These are phyloP conservation scores for Aspergillus glaucus DNA, from an alignment of 2,329 filamentous ascomycete genomes.

Conservation along the genomic window DNA sequence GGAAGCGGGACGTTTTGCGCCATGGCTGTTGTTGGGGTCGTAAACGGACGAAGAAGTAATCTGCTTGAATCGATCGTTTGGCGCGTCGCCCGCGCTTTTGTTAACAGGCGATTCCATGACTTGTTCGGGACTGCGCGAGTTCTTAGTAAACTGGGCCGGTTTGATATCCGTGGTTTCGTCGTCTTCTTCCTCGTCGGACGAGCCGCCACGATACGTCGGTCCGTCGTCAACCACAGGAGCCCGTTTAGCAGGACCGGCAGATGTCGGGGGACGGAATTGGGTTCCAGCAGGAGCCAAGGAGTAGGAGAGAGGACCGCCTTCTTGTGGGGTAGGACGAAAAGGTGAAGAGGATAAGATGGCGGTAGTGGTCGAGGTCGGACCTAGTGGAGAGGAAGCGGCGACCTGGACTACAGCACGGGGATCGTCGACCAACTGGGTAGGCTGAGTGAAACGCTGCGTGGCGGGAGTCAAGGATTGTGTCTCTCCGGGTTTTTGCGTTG, in stretches of 20 bases:
- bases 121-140: slow-evolving; percentile 34
- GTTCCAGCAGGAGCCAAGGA: slow-evolving; percentile 73
- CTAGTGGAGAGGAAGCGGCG: slow-evolving; percentile 76
- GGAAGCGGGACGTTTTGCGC: slow-evolving; percentile 36
- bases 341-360: slow-evolving; percentile 24
- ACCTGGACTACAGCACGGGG: slow-evolving; percentile 61
- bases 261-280: slow-evolving; percentile 52
- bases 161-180: slow-evolving; percentile 52
- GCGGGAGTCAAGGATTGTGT: slow-evolving; percentile 36
- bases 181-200: slow-evolving; percentile 52
- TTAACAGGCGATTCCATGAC: slow-evolving; percentile 36
- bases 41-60: slow-evolving; percentile 40
- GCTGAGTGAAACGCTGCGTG: slow-evolving; percentile 53
- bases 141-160: slow-evolving; percentile 51
- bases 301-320: slow-evolving; percentile 46
- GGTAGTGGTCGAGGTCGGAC: slow-evolving; percentile 30
- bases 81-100: slow-evolving; percentile 14
- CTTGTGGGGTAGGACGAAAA: slow-evolving; percentile 26
- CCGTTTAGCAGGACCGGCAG: slow-evolving; percentile 35
- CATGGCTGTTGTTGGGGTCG: slow-evolving; percentile 28
- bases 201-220: slow-evolving; percentile 56
- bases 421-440: slow-evolving; percentile 53
- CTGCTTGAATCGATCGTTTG: slow-evolving; percentile 36
- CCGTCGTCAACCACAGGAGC: slow-evolving; percentile 44
- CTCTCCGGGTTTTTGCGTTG: slow-evolving; percentile 10